Conservation (phyloP, 1,139 yeast species). For the Hyphopichia fennica region DNA sequence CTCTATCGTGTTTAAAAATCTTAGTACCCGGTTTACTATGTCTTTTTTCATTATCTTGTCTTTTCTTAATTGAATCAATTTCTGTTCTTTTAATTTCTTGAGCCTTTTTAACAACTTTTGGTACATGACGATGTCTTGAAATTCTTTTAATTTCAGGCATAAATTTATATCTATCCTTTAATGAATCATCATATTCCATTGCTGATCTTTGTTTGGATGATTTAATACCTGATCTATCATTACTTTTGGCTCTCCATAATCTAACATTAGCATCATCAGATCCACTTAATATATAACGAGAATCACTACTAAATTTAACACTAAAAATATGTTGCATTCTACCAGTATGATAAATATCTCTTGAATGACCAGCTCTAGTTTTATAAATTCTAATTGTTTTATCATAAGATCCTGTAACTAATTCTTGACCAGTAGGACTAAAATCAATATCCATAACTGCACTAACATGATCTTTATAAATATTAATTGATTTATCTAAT, state of each 20-base stretch:
- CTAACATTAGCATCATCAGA: slow-evolving; percentile 96
- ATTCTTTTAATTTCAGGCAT: slow-evolving; percentile 97
- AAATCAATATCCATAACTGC: slow-evolving; percentile 95
- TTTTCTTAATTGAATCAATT: slow-evolving; percentile 66
- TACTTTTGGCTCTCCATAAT: slow-evolving; percentile 86
- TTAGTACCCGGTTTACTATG: slow-evolving; percentile 71
- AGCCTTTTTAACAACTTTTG: slow-evolving; percentile 83
- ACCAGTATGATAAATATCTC: slow-evolving; percentile 94
- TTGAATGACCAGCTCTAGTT: slow-evolving; percentile 80
- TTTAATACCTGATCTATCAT: slow-evolving; percentile 79
- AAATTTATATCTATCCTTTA: slow-evolving; percentile 88
- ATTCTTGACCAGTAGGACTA: slow-evolving; percentile 94
- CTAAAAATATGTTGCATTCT: slow-evolving; percentile 95
- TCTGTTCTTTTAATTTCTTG: slow-evolving; percentile 81
- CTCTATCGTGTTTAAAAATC: slow-evolving; percentile 68
- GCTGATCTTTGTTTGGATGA: slow-evolving; percentile 79
- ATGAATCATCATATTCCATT: slow-evolving; percentile 85
- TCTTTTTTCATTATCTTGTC: slow-evolving; percentile 79
- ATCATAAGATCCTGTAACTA: slow-evolving; percentile 95
- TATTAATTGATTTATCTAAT: slow-evolving; percentile 72
- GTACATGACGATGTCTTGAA: slow-evolving; percentile 88
- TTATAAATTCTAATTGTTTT: slow-evolving; percentile 83
- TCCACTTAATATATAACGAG: slow-evolving; percentile 83
- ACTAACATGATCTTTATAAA: slow-evolving; percentile 93
- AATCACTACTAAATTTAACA: slow-evolving; percentile 82